Base-by-base conservation (phyloP, 495 filamentous ascomycete genomes). In the Hypoxylon fragiforme region DNA sequence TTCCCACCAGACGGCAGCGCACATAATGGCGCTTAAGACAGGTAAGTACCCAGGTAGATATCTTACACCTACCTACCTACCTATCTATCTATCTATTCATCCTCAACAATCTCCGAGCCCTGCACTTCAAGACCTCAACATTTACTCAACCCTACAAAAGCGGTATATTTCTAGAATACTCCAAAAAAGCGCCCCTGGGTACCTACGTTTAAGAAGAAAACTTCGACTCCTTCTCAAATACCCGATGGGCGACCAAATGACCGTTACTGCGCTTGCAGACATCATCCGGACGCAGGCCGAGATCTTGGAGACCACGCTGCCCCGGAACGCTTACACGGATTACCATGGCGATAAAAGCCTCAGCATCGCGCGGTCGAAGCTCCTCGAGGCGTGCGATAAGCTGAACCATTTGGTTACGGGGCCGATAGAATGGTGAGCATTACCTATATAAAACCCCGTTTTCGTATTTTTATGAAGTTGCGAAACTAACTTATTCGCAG, bases 321-420 rank as follows among this genome's bases (percentile, higher is more conserved):
- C 59, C 37, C 53, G 43, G 14, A 42, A 62, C 5, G 53, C 59
- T 45, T 57, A 57, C 48, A 52, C 59, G 0, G 59, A 62, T 15
- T 52, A 57, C 12, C 52, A 62, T 43, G 58, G 52, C 47, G 59
- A 62, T 57, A 53, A 52, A 57, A 57, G 52, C 59, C 59, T 62
- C 59, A 54, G 38, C 43, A 57, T 57, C 53, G 59, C 59, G 43
- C 47, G 59, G 28, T 62, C 59, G 7, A 57, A 57, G 21, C 48
- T 62, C 1, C 59, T 62, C 53, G 59, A 62, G 21, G 59, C 59
- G 1, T 62, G 59, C 53, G 59, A 62, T 42, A 62, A 62, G 34
- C 22, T 62, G 12, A 57, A 57, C 53, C 59, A 57, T 41, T 44
- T 62, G 6, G 59, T 62, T 0, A 57, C 53, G 3, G 59, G 59